Evolutionary conservation across 768 basidiomycete genomes (phyloP).

Genomic region (Stropharia rugosoannulata): DNA sequence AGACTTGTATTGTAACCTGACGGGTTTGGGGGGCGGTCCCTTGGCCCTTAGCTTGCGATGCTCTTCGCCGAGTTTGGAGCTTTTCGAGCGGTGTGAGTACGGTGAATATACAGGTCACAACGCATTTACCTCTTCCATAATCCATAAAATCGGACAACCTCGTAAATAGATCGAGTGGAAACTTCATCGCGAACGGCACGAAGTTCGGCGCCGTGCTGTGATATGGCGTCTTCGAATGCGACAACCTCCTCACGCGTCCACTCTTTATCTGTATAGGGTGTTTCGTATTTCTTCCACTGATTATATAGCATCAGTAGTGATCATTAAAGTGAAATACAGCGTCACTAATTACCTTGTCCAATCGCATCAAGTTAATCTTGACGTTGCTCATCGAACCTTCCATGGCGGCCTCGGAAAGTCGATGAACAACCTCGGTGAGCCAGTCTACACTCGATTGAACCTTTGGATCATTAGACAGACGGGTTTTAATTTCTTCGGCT

Average conservation of each 20-base stretch:
- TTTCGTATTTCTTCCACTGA: slow-evolving; percentile 76
- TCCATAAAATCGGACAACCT: slow-evolving; percentile 82
- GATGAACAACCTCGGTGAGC: slow-evolving; percentile 73
- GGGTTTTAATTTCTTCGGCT: slow-evolving; percentile 70
- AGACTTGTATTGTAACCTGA: slow-evolving; percentile 34
- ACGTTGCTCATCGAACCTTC: slow-evolving; percentile 34
- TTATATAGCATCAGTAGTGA: neutral
- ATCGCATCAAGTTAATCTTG: slow-evolving; percentile 38
- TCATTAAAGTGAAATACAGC: neutral
- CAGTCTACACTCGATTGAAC: slow-evolving; percentile 72
- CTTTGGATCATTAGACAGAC: slow-evolving; percentile 51
- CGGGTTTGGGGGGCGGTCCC: slow-evolving; percentile 34
- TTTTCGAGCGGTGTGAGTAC: slow-evolving; percentile 24
- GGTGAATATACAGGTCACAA: neutral
- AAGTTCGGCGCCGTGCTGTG: slow-evolving; percentile 75
- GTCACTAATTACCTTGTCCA: slow-evolving; percentile 56
- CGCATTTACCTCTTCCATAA: slow-evolving; percentile 78
- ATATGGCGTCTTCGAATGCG: slow-evolving; percentile 76
- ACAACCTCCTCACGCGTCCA: slow-evolving; percentile 71
- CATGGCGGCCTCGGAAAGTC: slow-evolving; percentile 67
- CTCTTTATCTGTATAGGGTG: slow-evolving; percentile 63
- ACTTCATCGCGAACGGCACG: slow-evolving; percentile 77
- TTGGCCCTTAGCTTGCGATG: slow-evolving; percentile 48
- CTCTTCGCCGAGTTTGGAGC: slow-evolving; percentile 69
- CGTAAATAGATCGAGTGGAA: slow-evolving; percentile 63